Percentiles rank a stretch among this genome's conserved stretches.
phyloP scores from a whole-genome alignment of 2,329 filamentous ascomycete genomes.

The Byssoonygena ceratinophila region DNA sequence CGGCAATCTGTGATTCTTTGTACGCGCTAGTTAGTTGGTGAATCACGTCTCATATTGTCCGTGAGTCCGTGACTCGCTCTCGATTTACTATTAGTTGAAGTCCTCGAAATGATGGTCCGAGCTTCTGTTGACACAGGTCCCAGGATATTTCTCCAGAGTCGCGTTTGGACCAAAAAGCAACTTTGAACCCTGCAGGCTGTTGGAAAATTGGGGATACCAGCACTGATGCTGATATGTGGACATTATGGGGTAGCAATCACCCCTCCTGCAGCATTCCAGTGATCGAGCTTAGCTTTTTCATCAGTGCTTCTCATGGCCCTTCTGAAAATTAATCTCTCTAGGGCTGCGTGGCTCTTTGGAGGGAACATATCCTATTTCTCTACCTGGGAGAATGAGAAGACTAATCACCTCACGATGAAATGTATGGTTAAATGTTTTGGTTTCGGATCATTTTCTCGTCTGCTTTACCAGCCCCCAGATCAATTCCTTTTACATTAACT shows the following conservation, averaged over 20 bases:
- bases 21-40: no score
- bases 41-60: no score
- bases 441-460: no score
- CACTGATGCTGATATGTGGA: not conserved
- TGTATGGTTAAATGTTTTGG: constrained; percentile 3
- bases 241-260: not conserved
- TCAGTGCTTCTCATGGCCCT: not conserved
- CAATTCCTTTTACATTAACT: no score
- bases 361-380: no score
- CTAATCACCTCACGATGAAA: not conserved
- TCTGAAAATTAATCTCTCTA: not conserved
- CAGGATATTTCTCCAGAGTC: no score
- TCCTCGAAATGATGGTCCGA: no score
- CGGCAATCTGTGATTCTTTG: no score
- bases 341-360: not conserved
- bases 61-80: no score
- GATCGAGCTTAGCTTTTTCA: not conserved
- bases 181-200: not conserved
- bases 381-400: no score
- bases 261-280: not conserved
- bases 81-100: no score
- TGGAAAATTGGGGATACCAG: constrained; percentile 4
- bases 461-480: no score
- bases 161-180: constrained; percentile 13
- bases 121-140: not conserved